Conservation (phyloP, 306 rosid genomes). For the Pyrus betulifolia region DNA sequence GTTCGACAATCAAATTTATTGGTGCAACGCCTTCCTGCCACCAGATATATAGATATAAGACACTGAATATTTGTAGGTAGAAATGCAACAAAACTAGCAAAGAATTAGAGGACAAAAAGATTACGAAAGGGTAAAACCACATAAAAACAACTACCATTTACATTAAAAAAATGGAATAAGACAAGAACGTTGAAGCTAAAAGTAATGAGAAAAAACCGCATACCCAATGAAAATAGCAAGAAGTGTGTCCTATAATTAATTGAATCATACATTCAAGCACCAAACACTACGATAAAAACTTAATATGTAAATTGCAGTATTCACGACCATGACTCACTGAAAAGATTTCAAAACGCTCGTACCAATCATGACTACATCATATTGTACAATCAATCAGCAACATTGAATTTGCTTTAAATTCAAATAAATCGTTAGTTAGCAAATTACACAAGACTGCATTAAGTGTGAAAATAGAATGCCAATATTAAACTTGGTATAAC, state of each 20-base stretch:
- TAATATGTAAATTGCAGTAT: background rate
- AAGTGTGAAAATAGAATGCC: background rate
- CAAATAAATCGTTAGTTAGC: background rate
- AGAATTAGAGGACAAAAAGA: background rate
- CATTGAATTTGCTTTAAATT: background rate
- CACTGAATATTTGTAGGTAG: background rate
- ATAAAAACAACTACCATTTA: background rate
- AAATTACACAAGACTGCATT: background rate
- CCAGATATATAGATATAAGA: constrained; percentile 8
- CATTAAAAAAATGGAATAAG: background rate
- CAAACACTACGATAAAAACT: background rate
- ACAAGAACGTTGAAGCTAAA: background rate
- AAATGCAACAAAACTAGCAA: background rate
- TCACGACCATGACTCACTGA: background rate
- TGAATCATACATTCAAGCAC: background rate
- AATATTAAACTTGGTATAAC: background rate
- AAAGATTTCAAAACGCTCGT: background rate
- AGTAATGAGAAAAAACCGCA: background rate
- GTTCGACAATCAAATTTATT: constrained; percentile 76
- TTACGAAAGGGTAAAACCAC: background rate
- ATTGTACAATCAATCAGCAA: background rate
- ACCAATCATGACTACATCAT: background rate
- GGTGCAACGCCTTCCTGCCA: constrained; percentile 93
- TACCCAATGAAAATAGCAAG: background rate
- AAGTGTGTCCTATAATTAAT: background rate